Conservation (phyloP, 352 stramenopile genomes). For the Pythium biforme region DNA sequence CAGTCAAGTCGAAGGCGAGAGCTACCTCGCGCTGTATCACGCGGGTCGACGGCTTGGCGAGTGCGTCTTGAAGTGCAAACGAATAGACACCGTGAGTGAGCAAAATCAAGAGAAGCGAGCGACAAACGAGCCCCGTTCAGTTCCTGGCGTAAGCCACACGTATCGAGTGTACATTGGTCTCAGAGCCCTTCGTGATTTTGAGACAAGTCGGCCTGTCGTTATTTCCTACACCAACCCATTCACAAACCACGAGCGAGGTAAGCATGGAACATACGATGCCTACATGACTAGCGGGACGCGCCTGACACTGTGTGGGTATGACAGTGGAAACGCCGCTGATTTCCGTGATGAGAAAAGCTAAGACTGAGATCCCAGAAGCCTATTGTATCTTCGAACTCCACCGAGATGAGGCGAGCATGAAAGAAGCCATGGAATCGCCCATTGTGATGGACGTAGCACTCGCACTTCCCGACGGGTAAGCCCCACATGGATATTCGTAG, state of each 20-base stretch:
- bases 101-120: background rate
- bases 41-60: conserved; percentile 8
- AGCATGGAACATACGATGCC: no score
- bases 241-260: conserved; percentile 21
- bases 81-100: background rate
- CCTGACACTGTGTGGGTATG: background rate
- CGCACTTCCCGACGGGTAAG: conserved; percentile 19
- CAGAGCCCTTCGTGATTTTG: conserved; percentile 22
- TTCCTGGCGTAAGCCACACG: conserved; percentile 15
- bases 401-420: conserved; percentile 34
- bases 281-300: no score
- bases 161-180: conserved; percentile 25
- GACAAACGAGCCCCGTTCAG: background rate
- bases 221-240: conserved; percentile 29
- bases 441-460: conserved; percentile 38
- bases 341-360: conserved; percentile 34
- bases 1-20: background rate
- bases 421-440: conserved; percentile 44
- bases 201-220: conserved; percentile 9
- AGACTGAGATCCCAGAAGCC: conserved; percentile 33
- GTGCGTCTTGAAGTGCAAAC: conserved; percentile 1
- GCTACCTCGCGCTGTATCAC: background rate
- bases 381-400: conserved; percentile 53
- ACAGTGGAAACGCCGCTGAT: conserved; percentile 45
- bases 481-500: background rate